Percentiles rank a stretch among this genome's conserved stretches.
Conservation (phyloP, 257 asterid genomes). For the Verbascum thapsus region DNA sequence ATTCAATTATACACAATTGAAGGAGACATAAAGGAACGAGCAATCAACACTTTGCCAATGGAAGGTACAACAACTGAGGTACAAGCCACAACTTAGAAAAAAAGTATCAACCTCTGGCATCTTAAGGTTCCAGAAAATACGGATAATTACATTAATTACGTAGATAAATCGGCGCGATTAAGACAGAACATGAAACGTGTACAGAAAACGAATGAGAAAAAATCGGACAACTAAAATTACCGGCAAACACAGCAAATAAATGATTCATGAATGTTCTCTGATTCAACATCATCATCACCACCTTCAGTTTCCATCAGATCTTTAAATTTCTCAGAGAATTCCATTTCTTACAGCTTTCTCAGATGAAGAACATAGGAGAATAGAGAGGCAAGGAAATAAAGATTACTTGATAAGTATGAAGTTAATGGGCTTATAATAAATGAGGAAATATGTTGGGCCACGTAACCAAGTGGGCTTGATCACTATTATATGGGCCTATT, state of each 20-base stretch:
- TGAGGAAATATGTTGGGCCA: too few relatives aligned
- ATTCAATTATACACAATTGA: neutral
- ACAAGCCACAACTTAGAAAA: too few relatives aligned
- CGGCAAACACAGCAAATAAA: conserved; percentile 57
- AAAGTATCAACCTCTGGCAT: too few relatives aligned
- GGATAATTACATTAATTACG: too few relatives aligned
- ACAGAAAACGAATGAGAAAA: neutral
- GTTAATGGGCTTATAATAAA: too few relatives aligned
- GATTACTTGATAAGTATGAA: too few relatives aligned
- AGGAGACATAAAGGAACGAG: neutral
- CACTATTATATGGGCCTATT: too few relatives aligned
- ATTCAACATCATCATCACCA: conserved; percentile 30
- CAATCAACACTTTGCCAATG: neutral
- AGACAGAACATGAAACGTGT: too few relatives aligned
- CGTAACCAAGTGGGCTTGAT: too few relatives aligned
- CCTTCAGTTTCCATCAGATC: conserved; percentile 21
- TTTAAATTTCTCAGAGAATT: conserved; percentile 23
- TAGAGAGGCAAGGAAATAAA: neutral
- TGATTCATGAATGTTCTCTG: conserved; percentile 40
- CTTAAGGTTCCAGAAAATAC: too few relatives aligned
- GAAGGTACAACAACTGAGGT: neutral
- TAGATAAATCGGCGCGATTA: too few relatives aligned
- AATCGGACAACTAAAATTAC: conserved; percentile 32
- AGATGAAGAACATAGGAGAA: neutral
- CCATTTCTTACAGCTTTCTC: conserved; percentile 18